Evolutionary conservation across 2,329 filamentous ascomycete species (phyloP).

Genomic region (Proliferodiscus dingleyae): DNA sequence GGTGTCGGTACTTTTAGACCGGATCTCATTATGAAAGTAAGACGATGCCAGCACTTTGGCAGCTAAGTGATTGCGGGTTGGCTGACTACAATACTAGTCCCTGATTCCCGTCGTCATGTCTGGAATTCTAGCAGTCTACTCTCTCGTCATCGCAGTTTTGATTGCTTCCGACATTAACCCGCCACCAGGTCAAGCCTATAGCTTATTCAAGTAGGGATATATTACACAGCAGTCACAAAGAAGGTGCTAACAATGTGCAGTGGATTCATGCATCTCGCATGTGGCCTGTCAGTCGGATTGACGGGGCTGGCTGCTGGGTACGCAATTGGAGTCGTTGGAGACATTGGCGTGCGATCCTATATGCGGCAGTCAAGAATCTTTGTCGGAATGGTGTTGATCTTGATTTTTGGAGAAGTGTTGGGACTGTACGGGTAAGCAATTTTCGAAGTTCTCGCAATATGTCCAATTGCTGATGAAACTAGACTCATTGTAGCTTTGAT

Average conservation of each 20-base stretch:
- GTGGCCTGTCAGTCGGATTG: conserved; percentile 84
- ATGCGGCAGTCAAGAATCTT: conserved; percentile 96
- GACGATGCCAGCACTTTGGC: conserved; percentile 10
- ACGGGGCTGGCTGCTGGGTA: conserved; percentile 93
- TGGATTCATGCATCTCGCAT: conserved; percentile 90
- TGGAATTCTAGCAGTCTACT: conserved; percentile 97
- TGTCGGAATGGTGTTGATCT: conserved; percentile 96
- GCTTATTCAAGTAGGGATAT: conserved; percentile 68
- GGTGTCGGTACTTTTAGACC: conserved; percentile 81
- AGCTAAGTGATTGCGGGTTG: neutral
- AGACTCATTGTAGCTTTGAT: conserved; percentile 91
- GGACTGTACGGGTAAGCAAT: conserved; percentile 89
- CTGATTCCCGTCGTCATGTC: conserved; percentile 94
- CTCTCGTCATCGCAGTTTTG: conserved; percentile 91
- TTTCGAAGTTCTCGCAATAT: neutral
- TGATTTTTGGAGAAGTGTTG: conserved; percentile 97
- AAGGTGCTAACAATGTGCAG: conserved; percentile 37
- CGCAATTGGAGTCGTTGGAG: conserved; percentile 92
- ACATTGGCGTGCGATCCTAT: conserved; percentile 88
- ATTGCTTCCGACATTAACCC: conserved; percentile 87
- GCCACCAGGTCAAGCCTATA: conserved; percentile 63
- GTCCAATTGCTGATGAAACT: conserved; percentile 12
- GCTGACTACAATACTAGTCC: conserved; percentile 46
- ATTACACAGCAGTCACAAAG: neutral
- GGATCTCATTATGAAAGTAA: conserved; percentile 86